Evolutionary conservation across 2,329 filamentous ascomycete genomes (phyloP), one percentile per base, ranked within the genome.

Genomic region (Trichophyton verrucosum): DNA sequence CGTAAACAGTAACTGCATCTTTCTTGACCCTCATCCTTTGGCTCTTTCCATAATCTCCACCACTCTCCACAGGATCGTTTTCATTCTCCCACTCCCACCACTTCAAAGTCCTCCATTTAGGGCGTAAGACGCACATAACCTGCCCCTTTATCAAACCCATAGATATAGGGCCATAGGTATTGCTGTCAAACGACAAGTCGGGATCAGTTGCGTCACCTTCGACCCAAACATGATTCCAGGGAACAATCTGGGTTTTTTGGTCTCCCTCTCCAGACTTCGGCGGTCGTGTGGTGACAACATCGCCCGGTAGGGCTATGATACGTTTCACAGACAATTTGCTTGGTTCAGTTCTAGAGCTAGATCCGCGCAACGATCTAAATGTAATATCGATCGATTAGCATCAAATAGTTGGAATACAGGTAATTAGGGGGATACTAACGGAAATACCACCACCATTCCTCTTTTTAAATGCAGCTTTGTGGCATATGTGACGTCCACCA

Each of bases 151-250:
- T 82, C 64, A 97, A 72, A 60, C 82, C 83, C 65, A 83, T 83
- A 24, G 88, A 87, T 56, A 95, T 84, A 3, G 94, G 90, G 0
- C 94, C 94, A 73, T 95, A 96, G 11, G 84, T 84, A 74, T 96
- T 95, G 73, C 91, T 96, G 75, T 99, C 94, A 62, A 86, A 73
- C 60, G 84, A 89, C 67, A 82, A 82, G 58, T 82, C 80, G 67
- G 83, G 82, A 68, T 82, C 82, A 30, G 68, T 69, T 11, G 87
- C 90, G 71, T 99, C 94, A 1, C 94, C 94, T 72, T 97, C 92
- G 0, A 99, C 84, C 94, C 94, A 99, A 30, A 97, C 81, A 76
- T 97, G 91, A 17, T 90, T 90, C 64, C 81, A 81, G 3, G 91
- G 92, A 22, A 99, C 82, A 64, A 81, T 80, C 56, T 77, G 74